Percentiles rank a stretch among this genome's conserved stretches.
Evolutionary conservation across 2,329 filamentous ascomycete species (phyloP).

Genomic region (Westerdykella ornata): DNA sequence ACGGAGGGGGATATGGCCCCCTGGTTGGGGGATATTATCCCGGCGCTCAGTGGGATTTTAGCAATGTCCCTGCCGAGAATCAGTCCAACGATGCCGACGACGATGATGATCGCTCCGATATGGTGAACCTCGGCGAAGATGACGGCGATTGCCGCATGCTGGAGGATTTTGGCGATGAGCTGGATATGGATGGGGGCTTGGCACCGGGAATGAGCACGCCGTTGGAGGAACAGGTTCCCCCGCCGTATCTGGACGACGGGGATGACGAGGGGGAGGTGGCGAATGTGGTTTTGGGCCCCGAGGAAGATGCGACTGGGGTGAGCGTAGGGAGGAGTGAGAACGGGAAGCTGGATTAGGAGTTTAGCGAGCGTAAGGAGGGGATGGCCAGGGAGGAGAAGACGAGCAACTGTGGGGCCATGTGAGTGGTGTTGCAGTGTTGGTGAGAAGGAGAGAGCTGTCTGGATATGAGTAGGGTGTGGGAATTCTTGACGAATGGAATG

Average conservation of each 20-base stretch:
- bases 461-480: too few relatives aligned
- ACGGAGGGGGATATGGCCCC: slow-evolving; percentile 8
- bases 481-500: too few relatives aligned
- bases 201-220: slow-evolving; percentile 18
- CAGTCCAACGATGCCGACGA: slow-evolving; percentile 6
- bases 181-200: slow-evolving; percentile 5
- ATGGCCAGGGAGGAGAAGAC: too few relatives aligned
- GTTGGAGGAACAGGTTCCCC: slow-evolving; percentile 12
- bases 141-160: slow-evolving; percentile 15
- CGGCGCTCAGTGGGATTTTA: slow-evolving; percentile 20
- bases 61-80: slow-evolving; percentile 1
- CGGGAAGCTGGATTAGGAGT: slow-evolving; percentile 5
- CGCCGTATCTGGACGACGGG: slow-evolving; percentile 6
- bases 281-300: slow-evolving; percentile 11
- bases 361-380: too few relatives aligned
- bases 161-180: slow-evolving; percentile 30
- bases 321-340: neutral
- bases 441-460: neutral
- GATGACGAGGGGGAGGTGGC: slow-evolving; percentile 18
- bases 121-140: slow-evolving; percentile 16
- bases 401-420: too few relatives aligned
- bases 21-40: slow-evolving; percentile 6
- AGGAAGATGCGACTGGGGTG: slow-evolving; percentile 1
- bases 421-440: neutral
- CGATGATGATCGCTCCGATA: slow-evolving; percentile 21